These are phyloP conservation scores for Lathyrus oleraceus DNA, from an alignment of 306 rosid genomes.

Conservation along the genomic window DNA sequence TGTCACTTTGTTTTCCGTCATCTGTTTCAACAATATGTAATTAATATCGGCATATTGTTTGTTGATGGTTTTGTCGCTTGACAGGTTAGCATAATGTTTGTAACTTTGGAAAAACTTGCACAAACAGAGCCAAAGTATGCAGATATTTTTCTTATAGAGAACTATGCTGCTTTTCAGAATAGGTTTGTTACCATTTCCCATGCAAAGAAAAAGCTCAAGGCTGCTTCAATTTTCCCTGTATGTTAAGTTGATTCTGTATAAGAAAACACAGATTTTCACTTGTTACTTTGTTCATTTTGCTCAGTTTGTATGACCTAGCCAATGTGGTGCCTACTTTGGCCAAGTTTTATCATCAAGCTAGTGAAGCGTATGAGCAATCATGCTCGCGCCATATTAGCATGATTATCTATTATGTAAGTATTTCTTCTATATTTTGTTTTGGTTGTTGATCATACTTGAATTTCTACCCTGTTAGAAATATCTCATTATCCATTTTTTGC, in stretches of 20 bases:
- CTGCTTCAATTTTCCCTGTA: slow-evolving; percentile 18
- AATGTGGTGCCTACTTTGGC: slow-evolving; percentile 96
- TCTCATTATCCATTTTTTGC: slow-evolving; percentile 31
- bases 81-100: slow-evolving; percentile 97
- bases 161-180: slow-evolving; percentile 97
- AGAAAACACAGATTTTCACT: slow-evolving; percentile 18
- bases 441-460: slow-evolving; percentile 2
- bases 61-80: slow-evolving; percentile 37
- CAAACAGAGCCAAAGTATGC: slow-evolving; percentile 87
- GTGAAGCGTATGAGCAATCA: slow-evolving; percentile 96
- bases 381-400: slow-evolving; percentile 89
- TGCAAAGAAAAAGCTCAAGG: slow-evolving; percentile 8
- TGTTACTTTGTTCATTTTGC: slow-evolving; percentile 26
- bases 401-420: slow-evolving; percentile 84
- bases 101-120: slow-evolving; percentile 82
- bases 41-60: slow-evolving; percentile 22
- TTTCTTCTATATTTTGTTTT: slow-evolving; percentile 11
- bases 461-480: slow-evolving; percentile 17
- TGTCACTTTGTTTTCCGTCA: neutral
- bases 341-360: slow-evolving; percentile 97
- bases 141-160: slow-evolving; percentile 87
- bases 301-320: slow-evolving; percentile 94
- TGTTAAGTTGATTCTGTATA: slow-evolving; percentile 14
- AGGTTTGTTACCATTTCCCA: slow-evolving; percentile 54
- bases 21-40: slow-evolving; percentile 23